Percentiles rank a stretch among this genome's conserved stretches.
Conservation (phyloP, 2,329 filamentous ascomycete species). For the Colletotrichum sidae region DNA sequence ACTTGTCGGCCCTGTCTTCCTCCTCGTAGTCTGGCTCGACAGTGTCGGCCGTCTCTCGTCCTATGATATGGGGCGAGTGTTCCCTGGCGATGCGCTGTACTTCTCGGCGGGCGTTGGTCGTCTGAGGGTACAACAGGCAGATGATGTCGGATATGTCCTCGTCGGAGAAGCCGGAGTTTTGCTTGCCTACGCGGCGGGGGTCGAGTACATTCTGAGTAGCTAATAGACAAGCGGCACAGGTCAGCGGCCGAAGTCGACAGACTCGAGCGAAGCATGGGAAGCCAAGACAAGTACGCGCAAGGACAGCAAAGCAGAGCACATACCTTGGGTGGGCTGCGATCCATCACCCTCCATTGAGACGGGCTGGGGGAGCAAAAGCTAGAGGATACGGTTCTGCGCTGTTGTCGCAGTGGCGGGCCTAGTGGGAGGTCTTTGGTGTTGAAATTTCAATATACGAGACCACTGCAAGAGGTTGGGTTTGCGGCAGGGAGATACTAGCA, state of each 20-base stretch:
- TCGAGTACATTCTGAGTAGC: conserved; percentile 86
- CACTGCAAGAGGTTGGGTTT: neutral
- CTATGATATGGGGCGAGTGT: conserved; percentile 61
- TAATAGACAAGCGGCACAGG: conserved; percentile 43
- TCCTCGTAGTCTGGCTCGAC: conserved; percentile 63
- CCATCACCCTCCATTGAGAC: conserved; percentile 56
- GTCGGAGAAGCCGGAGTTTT: conserved; percentile 85
- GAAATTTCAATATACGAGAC: conserved; percentile 8
- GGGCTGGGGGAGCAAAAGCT: conserved; percentile 10
- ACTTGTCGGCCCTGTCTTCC: conserved; percentile 62
- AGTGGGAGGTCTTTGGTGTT: conserved; percentile 7
- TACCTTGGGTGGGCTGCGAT: conserved; percentile 55
- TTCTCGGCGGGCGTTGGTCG: conserved; percentile 77
- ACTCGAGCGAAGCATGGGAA: neutral
- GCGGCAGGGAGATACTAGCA: conserved; percentile 10
- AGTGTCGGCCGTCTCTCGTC: conserved; percentile 60
- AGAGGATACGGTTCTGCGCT: conserved; percentile 32
- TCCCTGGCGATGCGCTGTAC: conserved; percentile 65
- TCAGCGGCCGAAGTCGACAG: conserved; percentile 23
- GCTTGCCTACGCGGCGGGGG: conserved; percentile 80
- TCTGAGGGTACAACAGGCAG: conserved; percentile 86
- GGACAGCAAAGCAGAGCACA: neutral
- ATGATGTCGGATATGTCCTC: conserved; percentile 89
- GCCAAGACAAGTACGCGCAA: neutral
- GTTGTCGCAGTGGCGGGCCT: conserved; percentile 17